A percentile compares a stretch with the other conserved stretches of the same genome.
Evolutionary conservation across 768 basidiomycete species (phyloP).

Genomic region (Auricularia heimuer): DNA sequence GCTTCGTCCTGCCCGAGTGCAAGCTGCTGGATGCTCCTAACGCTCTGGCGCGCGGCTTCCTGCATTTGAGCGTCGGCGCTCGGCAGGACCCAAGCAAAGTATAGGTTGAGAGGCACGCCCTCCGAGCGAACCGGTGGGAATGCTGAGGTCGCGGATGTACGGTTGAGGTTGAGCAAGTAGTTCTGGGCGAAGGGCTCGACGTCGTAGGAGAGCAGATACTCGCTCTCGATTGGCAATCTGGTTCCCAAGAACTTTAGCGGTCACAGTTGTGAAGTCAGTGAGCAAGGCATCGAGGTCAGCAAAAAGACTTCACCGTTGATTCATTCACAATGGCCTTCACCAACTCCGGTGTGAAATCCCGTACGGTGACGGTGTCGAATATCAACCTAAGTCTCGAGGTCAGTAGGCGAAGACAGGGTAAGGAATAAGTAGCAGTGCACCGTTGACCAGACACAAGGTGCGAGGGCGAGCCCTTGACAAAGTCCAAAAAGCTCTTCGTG

Average conservation of each 20-base stretch:
- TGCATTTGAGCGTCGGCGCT: constrained; percentile 32
- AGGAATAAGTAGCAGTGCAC: not conserved
- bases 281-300: too few species aligned
- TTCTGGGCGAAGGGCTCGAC: constrained; percentile 14
- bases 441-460: not conserved
- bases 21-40: not conserved
- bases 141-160: not conserved
- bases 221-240: constrained; percentile 25
- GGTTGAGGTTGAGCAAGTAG: not conserved
- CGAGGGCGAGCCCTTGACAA: not conserved
- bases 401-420: too few species aligned
- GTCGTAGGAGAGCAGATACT: constrained; percentile 31
- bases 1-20: constrained; percentile 27
- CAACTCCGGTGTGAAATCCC: constrained; percentile 25
- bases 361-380: constrained; percentile 35
- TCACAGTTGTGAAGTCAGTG: too few species aligned
- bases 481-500: not conserved
- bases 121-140: not conserved
- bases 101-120: constrained; percentile 35
- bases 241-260: constrained; percentile 43
- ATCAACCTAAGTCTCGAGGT: constrained; percentile 5
- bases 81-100: constrained; percentile 34
- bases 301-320: too few species aligned
- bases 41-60: constrained; percentile 16
- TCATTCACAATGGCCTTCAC: constrained; percentile 36